Base-by-base conservation (phyloP, 495 filamentous ascomycete genomes). In the Daldinia caldariorum region DNA sequence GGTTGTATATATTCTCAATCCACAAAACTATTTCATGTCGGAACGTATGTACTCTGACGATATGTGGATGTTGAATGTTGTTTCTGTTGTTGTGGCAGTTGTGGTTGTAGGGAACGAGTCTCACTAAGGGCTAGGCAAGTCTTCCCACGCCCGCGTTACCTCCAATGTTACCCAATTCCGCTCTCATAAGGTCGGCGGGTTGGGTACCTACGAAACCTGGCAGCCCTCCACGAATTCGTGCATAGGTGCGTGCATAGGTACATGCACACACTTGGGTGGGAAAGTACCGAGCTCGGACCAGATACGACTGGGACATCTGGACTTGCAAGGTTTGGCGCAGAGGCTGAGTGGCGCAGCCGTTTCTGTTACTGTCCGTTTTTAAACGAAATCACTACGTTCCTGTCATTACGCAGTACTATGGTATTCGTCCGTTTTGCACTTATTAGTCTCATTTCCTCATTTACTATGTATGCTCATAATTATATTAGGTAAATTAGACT, bases 341-440 rank as follows among this genome's bases (percentile, higher is more conserved):
- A 53, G 45, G 62, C 58, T 58, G 45, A 66, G 63, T 53, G 68
- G 58, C 63, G 66, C 53, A 66, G 63, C 47, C 51, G 51, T 71
- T 66, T 62, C 62, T 54, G 31, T 55, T 22, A 34, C 43, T 22
- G 50, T 39, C 20, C 43, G 32, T 57, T 60, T 59, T 49, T 22
- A 57, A 47, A 47, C 9, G 9, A 47, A 8, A 22, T 20, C 8
- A 22, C 18, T 20, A 16, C 3, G 18, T 3, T 8, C 8, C 18
- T 47, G 4, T 35, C 8, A 26, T 1, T 26, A 26, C n/a, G 3
- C 26, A 26, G 26, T 26, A 26, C 3, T 1, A 26, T 3, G 3
- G 26, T 26, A 26, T 26, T 8, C 8, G 0, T 47, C 43, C 43
- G 43, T 47, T 47, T 47, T 47, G 6, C 18, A 47, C 16, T 34